A percentile compares a stretch with the other conserved stretches of the same genome.
These are phyloP conservation scores for Neophaeococcomyces aloes DNA, from an alignment of 2,329 filamentous ascomycete species.

Conservation along the genomic window DNA sequence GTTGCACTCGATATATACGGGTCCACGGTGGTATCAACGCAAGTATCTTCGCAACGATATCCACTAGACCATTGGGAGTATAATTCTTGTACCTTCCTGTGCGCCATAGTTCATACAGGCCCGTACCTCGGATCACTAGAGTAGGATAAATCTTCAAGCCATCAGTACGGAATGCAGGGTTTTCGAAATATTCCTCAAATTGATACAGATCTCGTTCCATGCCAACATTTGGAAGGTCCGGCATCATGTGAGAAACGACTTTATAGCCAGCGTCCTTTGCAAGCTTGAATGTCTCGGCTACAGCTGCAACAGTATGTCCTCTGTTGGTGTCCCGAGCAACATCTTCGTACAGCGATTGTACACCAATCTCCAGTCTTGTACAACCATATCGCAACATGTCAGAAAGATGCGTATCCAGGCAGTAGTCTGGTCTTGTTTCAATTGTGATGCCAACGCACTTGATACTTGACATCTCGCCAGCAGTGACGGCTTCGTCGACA, in stretches of 20 bases:
- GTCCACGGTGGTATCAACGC: slow-evolving; percentile 96
- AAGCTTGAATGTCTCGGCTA: slow-evolving; percentile 93
- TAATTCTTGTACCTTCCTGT: slow-evolving; percentile 98
- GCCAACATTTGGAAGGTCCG: slow-evolving; percentile 91
- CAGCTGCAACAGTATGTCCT: slow-evolving; percentile 87
- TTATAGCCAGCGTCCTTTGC: slow-evolving; percentile 98
- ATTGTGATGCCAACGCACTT: slow-evolving; percentile 99
- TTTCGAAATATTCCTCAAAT: slow-evolving; percentile 96
- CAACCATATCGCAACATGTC: slow-evolving; percentile 98
- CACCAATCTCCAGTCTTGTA: slow-evolving; percentile 85
- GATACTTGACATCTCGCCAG: slow-evolving; percentile 90
- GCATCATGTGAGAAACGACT: slow-evolving; percentile 99
- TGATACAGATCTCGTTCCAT: slow-evolving; percentile 97
- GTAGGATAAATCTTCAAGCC: slow-evolving; percentile 98
- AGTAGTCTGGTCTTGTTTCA: slow-evolving; percentile 94
- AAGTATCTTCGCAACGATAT: slow-evolving; percentile 90
- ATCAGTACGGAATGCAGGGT: slow-evolving; percentile 88
- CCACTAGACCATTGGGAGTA: slow-evolving; percentile 90
- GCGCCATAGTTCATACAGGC: slow-evolving; percentile 92
- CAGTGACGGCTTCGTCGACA: slow-evolving; percentile 89
- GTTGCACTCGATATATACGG: slow-evolving; percentile 93
- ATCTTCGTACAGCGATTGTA: slow-evolving; percentile 94
- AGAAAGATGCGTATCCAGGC: slow-evolving; percentile 84
- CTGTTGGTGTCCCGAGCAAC: slow-evolving; percentile 96
- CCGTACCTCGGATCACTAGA: slow-evolving; percentile 89